These are phyloP conservation scores for Coccinonectria pachysandricola DNA, from an alignment of 2,329 filamentous ascomycete genomes.

Conservation along the genomic window DNA sequence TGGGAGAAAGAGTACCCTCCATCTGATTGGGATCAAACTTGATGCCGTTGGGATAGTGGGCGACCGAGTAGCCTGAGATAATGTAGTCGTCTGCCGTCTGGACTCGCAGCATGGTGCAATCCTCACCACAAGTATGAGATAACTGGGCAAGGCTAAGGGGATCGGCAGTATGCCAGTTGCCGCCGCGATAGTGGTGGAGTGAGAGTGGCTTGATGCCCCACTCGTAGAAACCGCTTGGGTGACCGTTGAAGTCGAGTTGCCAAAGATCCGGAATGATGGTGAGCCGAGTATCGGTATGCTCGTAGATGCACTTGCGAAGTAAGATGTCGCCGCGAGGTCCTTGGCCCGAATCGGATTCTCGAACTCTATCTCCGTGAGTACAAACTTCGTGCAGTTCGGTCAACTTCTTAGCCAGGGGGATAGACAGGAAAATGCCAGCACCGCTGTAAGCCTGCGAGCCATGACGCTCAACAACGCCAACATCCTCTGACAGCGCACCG, in stretches of 20 bases:
- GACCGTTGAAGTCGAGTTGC: conserved; percentile 50
- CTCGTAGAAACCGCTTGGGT: conserved; percentile 56
- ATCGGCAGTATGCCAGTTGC: conserved; percentile 43
- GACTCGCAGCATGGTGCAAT: conserved; percentile 50
- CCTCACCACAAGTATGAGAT: conserved; percentile 48
- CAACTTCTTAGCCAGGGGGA: conserved; percentile 36
- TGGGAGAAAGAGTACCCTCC: conserved; percentile 42
- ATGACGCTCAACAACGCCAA: conserved; percentile 48
- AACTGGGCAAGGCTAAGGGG: conserved; percentile 48
- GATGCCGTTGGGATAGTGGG: conserved; percentile 43
- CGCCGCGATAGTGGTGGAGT: conserved; percentile 54
- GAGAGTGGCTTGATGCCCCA: conserved; percentile 49
- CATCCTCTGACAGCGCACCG: conserved; percentile 51
- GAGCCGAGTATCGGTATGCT: conserved; percentile 48
- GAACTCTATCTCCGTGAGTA: conserved; percentile 39
- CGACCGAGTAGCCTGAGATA: conserved; percentile 50
- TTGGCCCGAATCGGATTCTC: conserved; percentile 47
- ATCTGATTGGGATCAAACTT: conserved; percentile 39
- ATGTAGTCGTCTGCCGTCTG: conserved; percentile 42
- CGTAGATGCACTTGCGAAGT: conserved; percentile 53
- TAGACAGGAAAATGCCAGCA: conserved; percentile 51
- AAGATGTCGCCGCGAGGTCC: conserved; percentile 51
- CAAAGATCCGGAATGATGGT: conserved; percentile 47
- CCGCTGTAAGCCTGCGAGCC: conserved; percentile 56
- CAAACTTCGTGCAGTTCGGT: conserved; percentile 35